Percentiles rank a stretch among this genome's conserved stretches.
phyloP scores from a whole-genome alignment of 306 rosid species.

The Trifolium subterraneum region DNA sequence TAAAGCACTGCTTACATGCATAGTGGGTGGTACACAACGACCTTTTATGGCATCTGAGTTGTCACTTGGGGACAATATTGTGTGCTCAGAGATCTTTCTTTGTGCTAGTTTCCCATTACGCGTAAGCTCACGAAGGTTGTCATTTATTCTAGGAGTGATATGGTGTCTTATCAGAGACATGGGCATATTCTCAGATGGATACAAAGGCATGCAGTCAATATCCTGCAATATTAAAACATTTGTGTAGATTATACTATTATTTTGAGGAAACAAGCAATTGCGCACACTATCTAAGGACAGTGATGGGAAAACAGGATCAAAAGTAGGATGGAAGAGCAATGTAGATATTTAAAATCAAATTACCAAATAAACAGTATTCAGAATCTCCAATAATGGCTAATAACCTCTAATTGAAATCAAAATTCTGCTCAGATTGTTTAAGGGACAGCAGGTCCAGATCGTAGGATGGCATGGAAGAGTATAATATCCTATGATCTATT shows the following conservation, averaged over 20 bases:
- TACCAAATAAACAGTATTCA: constrained; percentile 23
- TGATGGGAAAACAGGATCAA: constrained; percentile 13
- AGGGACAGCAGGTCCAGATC: constrained; percentile 32
- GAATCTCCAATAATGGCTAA: constrained; percentile 30
- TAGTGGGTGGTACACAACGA: constrained; percentile 48
- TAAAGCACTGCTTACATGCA: constrained; percentile 56
- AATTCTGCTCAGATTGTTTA: not conserved
- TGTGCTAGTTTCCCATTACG: constrained; percentile 54
- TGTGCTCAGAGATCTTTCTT: constrained; percentile 58
- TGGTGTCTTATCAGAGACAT: constrained; percentile 61
- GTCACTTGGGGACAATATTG: constrained; percentile 48
- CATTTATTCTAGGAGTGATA: constrained; percentile 47
- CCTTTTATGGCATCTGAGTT: constrained; percentile 53
- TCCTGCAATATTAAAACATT: constrained; percentile 62
- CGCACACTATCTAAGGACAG: constrained; percentile 20
- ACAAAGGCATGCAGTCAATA: constrained; percentile 91
- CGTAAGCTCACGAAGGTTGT: constrained; percentile 56
- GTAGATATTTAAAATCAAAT: constrained; percentile 21
- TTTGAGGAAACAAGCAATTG: constrained; percentile 18
- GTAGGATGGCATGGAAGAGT: constrained; percentile 1
- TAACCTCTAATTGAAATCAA: constrained; percentile 23
- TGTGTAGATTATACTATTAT: constrained; percentile 38
- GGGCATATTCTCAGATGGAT: constrained; percentile 79
- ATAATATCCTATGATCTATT: constrained; percentile 24
- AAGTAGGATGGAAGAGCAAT: constrained; percentile 34